Base-by-base conservation (phyloP, 1,284 basidiomycete genomes). In the Pyrrhoderma lamaoense region DNA sequence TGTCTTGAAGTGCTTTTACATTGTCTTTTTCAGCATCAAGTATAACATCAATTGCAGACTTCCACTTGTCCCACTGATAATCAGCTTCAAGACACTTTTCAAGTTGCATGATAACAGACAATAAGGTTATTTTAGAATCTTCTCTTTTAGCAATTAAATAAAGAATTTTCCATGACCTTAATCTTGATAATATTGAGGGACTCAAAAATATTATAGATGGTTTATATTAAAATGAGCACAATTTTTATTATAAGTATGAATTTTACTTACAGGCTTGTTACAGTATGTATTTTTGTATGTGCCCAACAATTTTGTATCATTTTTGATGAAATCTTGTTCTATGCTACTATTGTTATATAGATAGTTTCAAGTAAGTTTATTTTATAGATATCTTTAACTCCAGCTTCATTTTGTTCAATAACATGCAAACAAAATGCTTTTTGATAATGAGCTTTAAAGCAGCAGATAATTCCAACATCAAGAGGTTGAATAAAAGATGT, bases 251-350 rank as follows among this genome's bases (percentile, higher is more conserved):
- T 19, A 21, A 44, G 57, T 31, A 31, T 31, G 11, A 31, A 31
- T 31, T 31, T 31, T 31, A 31, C 27, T 31, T 31, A 31, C 11
- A 11, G 11, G 27, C 27, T 31, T 31, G 11, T 31, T 31, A 31
- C 11, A 70, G 61, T 21, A 18, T 49, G 38, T 11, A 49, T 49
- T 34, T 42, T 19, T 34, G 47, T 60, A 46, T 68, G 64, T 23
- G 55, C 45, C 68, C 65, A 69, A 57, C 67, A 70, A 54, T 68
- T 60, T 19, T 37, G 13, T 45, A 70, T 65, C n/a, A 64, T 70
- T 13, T 52, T 42, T 11, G 49, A 22, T 8, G 53, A 54, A 34
- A 70, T 59, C 5, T 55, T 47, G 4, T 54, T 21, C 68, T 69
- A 71, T 16, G 66, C 64, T 16, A 56, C 52, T n/a, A 56, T 45